Evolutionary conservation across 805 yeast genomes (phyloP), one percentile per base, ranked within the genome.

Genomic region (Metschnikowia corniflorae): DNA sequence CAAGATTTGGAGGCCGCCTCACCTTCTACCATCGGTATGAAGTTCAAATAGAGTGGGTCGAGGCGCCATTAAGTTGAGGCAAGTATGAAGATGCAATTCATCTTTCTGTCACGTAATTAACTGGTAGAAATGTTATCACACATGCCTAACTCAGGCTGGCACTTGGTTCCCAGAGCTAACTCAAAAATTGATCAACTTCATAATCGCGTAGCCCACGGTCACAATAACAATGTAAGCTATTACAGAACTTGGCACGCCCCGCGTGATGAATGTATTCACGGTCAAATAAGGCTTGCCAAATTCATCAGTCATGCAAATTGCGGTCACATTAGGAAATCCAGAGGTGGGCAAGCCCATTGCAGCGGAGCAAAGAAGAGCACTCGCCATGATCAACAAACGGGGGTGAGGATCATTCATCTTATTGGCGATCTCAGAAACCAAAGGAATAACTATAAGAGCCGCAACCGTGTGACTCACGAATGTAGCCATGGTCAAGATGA

Each of bases 291-390:
- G 87, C 38, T 82, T 82, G 7, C 97, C 97, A 27, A 89, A 74
- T 52, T 86, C 96, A 58, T 93, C 95, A 5, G 89, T 80, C 78
- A 88, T 78, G 40, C 97, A 88, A 44, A 93, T 87, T 0, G 97
- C 98, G 0, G 97, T 88, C 23, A 93, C 96, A 53, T 93, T 93
- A 4, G 98, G 98, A 70, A 93, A 91, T 0, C 98, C 97, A 2
- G 95, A 85, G 0, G 97, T 93, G 19, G 98, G 97, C 36, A 93
- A 67, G 1, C 96, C 97, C 97, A 93, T 93, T 2, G 97, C 98
- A 24, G 85, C 81, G 0, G 97, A 91, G 53, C 97, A 86, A 44
- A 93, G 66, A 44, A 77, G 59, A 2, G 80, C 80, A 37, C 76
- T 69, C 9, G 70, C 67, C 79, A 77, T 74, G 31, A 93, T 82